These are phyloP conservation scores for Stemphylium lycopersici DNA, from an alignment of 2,329 filamentous ascomycete genomes.

Conservation along the genomic window DNA sequence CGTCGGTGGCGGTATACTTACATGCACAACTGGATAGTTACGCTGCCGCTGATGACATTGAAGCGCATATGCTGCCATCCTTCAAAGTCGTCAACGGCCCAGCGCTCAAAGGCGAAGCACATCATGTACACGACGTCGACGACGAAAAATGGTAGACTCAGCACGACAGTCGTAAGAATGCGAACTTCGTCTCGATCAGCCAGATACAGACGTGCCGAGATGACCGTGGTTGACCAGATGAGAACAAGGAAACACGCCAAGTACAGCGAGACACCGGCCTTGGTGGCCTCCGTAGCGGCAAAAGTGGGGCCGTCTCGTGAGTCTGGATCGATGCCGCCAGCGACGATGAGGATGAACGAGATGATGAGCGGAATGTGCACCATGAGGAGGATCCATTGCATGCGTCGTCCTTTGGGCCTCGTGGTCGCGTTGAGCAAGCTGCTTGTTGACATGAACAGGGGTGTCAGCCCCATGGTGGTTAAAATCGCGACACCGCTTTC, in stretches of 20 bases:
- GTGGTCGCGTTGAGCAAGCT: constrained; percentile 43
- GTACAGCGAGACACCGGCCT: constrained; percentile 44
- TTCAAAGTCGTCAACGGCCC: constrained; percentile 12
- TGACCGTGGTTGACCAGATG: constrained; percentile 45
- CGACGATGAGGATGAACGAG: constrained; percentile 45
- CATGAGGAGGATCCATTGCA: constrained; percentile 47
- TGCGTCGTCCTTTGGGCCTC: constrained; percentile 43
- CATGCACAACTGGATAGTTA: constrained; percentile 46
- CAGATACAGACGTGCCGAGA: constrained; percentile 43
- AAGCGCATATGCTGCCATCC: constrained; percentile 30
- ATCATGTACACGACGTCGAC: constrained; percentile 48
- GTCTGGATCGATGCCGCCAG: constrained; percentile 44
- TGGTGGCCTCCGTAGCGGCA: constrained; percentile 43
- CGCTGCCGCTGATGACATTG: constrained; percentile 45
- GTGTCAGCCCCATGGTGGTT: constrained; percentile 45
- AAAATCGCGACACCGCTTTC: constrained; percentile 45
- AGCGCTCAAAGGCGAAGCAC: constrained; percentile 44
- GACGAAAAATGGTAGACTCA: constrained; percentile 45
- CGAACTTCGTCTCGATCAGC: constrained; percentile 41
- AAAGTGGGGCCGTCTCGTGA: constrained; percentile 40
- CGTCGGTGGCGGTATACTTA: constrained; percentile 21
- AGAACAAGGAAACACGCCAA: constrained; percentile 42
- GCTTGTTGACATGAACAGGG: constrained; percentile 45
- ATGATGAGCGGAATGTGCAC: constrained; percentile 42
- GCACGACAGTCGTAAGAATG: constrained; percentile 44